Evolutionary conservation across 345 rosid species (phyloP).

Genomic region (Boechera stricta): DNA sequence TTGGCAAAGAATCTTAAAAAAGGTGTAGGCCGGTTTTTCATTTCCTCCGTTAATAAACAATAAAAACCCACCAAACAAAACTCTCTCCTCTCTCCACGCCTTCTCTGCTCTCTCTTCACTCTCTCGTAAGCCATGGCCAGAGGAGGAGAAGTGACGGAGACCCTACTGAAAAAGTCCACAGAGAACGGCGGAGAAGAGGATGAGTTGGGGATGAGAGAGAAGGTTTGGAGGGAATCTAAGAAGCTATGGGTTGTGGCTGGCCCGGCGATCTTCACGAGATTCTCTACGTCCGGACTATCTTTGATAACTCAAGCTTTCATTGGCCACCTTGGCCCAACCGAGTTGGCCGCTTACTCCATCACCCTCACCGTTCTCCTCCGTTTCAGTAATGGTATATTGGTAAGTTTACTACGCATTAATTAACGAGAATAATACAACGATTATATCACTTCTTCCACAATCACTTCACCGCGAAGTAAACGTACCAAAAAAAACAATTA

Average conservation of each 20-base stretch:
- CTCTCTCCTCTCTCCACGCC: background rate
- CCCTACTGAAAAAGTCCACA: slow-evolving; percentile 28
- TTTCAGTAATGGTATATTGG: slow-evolving; percentile 72
- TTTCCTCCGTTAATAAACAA: slow-evolving; percentile 4
- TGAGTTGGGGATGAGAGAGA: slow-evolving; percentile 44
- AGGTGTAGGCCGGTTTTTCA: background rate
- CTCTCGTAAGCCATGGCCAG: slow-evolving; percentile 20
- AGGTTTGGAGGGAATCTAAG: slow-evolving; percentile 63
- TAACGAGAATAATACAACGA: background rate
- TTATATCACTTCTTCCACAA: slow-evolving; percentile 6
- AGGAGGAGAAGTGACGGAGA: slow-evolving; percentile 45
- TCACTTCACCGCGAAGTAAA: background rate
- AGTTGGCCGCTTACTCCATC: slow-evolving; percentile 78
- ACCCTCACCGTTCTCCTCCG: slow-evolving; percentile 65
- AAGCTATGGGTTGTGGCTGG: slow-evolving; percentile 76
- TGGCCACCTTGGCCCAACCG: slow-evolving; percentile 68
- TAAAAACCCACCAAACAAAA: background rate
- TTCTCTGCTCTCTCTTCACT: slow-evolving; percentile 1
- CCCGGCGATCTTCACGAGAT: slow-evolving; percentile 75
- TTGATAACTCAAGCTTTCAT: slow-evolving; percentile 69
- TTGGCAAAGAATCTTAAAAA: slow-evolving; percentile 7
- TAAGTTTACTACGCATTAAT: slow-evolving; percentile 26
- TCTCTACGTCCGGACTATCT: slow-evolving; percentile 64
- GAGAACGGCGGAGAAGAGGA: slow-evolving; percentile 21
- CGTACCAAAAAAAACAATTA: background rate